These are phyloP conservation scores for Chaetoscypha palmicola DNA, from an alignment of 2,329 filamentous ascomycete genomes.

Conservation along the genomic window DNA sequence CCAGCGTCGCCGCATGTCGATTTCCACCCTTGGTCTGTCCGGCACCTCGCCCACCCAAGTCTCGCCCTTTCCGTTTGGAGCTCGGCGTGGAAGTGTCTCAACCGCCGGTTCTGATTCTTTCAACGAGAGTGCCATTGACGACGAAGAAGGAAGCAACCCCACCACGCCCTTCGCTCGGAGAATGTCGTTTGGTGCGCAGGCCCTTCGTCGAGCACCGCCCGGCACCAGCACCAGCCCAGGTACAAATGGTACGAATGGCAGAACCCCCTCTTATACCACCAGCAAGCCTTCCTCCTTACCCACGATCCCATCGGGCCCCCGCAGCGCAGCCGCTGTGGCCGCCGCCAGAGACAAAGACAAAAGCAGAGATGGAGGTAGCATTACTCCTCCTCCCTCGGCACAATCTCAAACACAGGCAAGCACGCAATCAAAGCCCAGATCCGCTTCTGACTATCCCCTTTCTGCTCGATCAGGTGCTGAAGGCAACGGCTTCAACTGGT, in stretches of 20 bases:
- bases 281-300: slow-evolving; percentile 18
- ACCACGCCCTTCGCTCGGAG: slow-evolving; percentile 73
- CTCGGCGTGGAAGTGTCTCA: slow-evolving; percentile 62
- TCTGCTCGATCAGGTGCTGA: slow-evolving; percentile 61
- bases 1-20: slow-evolving; percentile 62
- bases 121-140: slow-evolving; percentile 66
- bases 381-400: slow-evolving; percentile 20
- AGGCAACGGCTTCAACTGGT: slow-evolving; percentile 86
- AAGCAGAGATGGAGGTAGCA: slow-evolving; percentile 22
- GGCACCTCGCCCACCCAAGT: slow-evolving; percentile 58
- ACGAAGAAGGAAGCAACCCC: slow-evolving; percentile 49
- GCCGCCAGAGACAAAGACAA: slow-evolving; percentile 12
- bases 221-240: slow-evolving; percentile 26
- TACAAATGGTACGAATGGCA: slow-evolving; percentile 21
- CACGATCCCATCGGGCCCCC: slow-evolving; percentile 24
- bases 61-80: slow-evolving; percentile 43
- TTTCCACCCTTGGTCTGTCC: slow-evolving; percentile 67
- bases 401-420: slow-evolving; percentile 44
- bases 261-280: slow-evolving; percentile 28
- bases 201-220: slow-evolving; percentile 36
- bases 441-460: slow-evolving; percentile 56
- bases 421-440: slow-evolving; percentile 48
- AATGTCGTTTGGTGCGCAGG: slow-evolving; percentile 83
- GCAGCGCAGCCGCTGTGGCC: slow-evolving; percentile 16
- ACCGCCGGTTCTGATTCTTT: slow-evolving; percentile 57